Evolutionary conservation across 1,284 basidiomycete species (phyloP).

Genomic region (Puccinia polysora): DNA sequence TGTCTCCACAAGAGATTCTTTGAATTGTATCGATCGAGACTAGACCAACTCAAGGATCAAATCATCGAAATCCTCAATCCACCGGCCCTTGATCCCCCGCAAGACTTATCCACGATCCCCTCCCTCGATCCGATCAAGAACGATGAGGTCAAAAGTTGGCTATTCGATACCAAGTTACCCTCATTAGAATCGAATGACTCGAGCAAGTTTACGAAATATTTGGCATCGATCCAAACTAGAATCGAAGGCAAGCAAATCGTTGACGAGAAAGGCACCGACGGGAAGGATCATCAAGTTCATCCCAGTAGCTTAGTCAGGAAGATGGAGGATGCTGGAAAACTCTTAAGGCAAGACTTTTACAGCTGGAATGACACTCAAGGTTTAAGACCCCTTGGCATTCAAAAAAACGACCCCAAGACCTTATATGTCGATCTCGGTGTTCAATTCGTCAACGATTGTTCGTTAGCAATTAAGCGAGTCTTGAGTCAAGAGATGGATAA

Average conservation of each 20-base stretch:
- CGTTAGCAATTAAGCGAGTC: background rate
- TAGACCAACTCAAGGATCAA: conserved; percentile 10
- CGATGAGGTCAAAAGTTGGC: background rate
- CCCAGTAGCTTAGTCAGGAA: background rate
- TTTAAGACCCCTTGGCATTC: background rate
- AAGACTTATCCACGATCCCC: too few relatives aligned
- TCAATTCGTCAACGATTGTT: conserved; percentile 1
- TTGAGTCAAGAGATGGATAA: conserved; percentile 3
- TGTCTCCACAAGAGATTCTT: background rate
- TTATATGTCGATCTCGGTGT: conserved; percentile 8
- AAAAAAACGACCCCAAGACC: background rate
- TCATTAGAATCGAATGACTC: conserved; percentile 2
- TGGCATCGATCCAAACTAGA: conserved; percentile 20
- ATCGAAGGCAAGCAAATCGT: conserved; percentile 14
- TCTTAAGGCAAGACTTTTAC: conserved; percentile 13
- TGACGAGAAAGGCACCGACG: conserved; percentile 5
- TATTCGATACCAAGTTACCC: conserved; percentile 12
- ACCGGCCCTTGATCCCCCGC: too few relatives aligned
- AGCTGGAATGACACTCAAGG: conserved; percentile 4
- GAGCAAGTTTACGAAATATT: conserved; percentile 14
- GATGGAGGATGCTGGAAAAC: conserved; percentile 10
- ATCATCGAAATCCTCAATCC: conserved; percentile 6
- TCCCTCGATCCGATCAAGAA: background rate
- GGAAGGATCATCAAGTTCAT: background rate
- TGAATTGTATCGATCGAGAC: conserved; percentile 14